Evolutionary conservation across 352 stramenopile genomes (phyloP).

Genomic region (Aphanomyces euteiches): DNA sequence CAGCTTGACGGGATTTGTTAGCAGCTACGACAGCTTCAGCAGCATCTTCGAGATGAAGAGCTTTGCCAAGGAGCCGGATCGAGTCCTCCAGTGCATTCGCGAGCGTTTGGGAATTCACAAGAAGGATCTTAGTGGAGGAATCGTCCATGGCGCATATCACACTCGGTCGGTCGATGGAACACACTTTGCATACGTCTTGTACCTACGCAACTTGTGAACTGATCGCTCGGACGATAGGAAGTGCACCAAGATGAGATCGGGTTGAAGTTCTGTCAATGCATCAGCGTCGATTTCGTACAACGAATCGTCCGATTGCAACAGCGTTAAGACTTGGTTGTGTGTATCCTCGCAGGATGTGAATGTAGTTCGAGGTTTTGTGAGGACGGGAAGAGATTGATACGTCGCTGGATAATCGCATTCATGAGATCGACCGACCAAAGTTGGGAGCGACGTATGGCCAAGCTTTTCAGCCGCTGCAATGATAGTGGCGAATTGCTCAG

Average conservation of each 20-base stretch:
- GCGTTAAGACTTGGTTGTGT: conserved; percentile 57
- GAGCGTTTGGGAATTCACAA: conserved; percentile 32
- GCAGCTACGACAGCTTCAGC: conserved; percentile 40
- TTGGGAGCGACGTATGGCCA: conserved; percentile 30
- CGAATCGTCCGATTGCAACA: conserved; percentile 45
- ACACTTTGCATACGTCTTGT: conserved; percentile 67
- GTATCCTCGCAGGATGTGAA: conserved; percentile 64
- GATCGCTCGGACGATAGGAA: background rate
- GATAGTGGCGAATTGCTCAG: conserved; percentile 47
- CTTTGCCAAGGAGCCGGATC: conserved; percentile 49
- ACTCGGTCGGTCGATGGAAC: conserved; percentile 61
- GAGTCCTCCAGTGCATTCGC: conserved; percentile 46
- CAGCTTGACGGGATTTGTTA: conserved; percentile 26
- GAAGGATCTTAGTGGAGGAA: conserved; percentile 7
- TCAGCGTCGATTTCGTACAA: conserved; percentile 59
- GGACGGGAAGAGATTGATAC: conserved; percentile 44
- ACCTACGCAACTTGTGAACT: background rate
- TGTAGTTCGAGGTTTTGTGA: conserved; percentile 55
- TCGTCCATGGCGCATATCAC: conserved; percentile 38
- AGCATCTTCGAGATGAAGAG: conserved; percentile 42
- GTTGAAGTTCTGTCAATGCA: conserved; percentile 40
- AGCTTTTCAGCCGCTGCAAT: background rate
- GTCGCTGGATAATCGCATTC: conserved; percentile 60
- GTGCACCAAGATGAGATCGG: conserved; percentile 62
- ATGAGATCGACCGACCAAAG: conserved; percentile 66